Evolutionary conservation across 176 grass and related monocot genomes (phyloP), one percentile per base, ranked within the genome.

Genomic region (Oropetium thomaeum): DNA sequence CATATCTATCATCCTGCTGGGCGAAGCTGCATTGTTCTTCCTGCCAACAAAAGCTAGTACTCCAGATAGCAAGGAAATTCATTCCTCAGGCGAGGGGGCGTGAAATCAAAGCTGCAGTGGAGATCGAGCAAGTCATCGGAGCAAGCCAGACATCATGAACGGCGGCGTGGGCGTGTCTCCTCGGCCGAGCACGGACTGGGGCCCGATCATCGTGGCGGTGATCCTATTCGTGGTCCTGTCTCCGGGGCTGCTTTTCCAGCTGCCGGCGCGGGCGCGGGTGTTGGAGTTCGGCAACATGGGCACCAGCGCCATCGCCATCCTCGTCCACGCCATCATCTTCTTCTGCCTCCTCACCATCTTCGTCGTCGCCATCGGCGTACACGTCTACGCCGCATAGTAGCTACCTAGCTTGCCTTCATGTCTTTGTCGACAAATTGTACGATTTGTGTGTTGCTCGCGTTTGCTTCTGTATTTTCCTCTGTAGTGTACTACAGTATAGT

Each of bases 251-350:
- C 83, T 96, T 15, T 89, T 96, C 76, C 92, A 96, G 62, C 81
- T 96, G 43, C 92, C 89, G 1, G 81, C 89, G 33, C 82, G 85
- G 84, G 65, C 79, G 26, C 37, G 89, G 68, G 87, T 89, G 81
- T 52, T 96, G 37, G 92, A 92, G 83, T 89, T 96, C 22, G 92
- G 92, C 33, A 96, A 96, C 83, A 96, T 92, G 92, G 86, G 25
- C 58, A 89, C 92, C 43, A 96, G 84, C 68, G 89, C 81, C 76
- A 87, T 96, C 62, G 64, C 92, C 59, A 85, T 96, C 82, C 81
- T 96, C 72, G 92, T 87, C 80, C 92, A 96, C 77, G 87, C 83
- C 78, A 58, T 96, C 69, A 70, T 96, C 62, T 96, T 92, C 86
- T 92, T 96, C 77, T 89, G 92, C 82, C 23, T 92, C 55, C 82